Evolutionary conservation across 2,329 filamentous ascomycete species (phyloP).

Genomic region (Fusarium buxicola): DNA sequence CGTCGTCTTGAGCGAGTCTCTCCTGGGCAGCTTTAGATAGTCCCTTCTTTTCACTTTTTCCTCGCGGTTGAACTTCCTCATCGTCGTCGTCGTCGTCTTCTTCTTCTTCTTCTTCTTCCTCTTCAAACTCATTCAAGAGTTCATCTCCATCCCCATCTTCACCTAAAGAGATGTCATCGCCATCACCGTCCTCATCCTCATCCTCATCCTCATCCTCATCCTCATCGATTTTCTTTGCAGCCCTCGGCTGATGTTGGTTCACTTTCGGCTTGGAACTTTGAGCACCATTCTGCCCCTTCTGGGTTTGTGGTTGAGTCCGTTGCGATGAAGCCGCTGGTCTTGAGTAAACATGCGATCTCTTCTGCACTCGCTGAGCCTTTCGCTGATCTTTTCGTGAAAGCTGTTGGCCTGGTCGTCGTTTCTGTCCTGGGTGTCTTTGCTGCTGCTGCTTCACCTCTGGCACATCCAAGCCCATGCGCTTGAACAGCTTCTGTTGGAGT

Average conservation of each 20-base stretch:
- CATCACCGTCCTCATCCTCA: conserved; percentile 18
- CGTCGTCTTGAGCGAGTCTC: conserved; percentile 82
- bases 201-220: conserved; percentile 38
- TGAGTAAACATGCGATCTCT: conserved; percentile 60
- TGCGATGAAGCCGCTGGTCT: conserved; percentile 31
- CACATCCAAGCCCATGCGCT: conserved; percentile 51
- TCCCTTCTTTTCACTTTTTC: conserved; percentile 43
- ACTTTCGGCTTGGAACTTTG: conserved; percentile 8
- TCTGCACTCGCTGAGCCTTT: conserved; percentile 72
- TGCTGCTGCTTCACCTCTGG: conserved; percentile 37
- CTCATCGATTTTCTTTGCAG: conserved; percentile 16
- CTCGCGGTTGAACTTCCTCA: conserved; percentile 37
- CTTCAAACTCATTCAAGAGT: conserved; percentile 38
- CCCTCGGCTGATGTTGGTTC: conserved; percentile 10
- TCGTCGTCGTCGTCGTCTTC: conserved; percentile 41
- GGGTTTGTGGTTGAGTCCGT: conserved; percentile 12
- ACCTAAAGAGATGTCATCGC: conserved; percentile 16
- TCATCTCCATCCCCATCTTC: conserved; percentile 46
- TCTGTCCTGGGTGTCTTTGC: conserved; percentile 7
- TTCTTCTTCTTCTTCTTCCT: conserved; percentile 38
- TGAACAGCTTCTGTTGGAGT: conserved; percentile 54
- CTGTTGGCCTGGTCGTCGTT: conserved; percentile 30
- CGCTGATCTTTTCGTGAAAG: conserved; percentile 71
- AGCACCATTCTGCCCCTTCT: conserved; percentile 12
- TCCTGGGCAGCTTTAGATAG: conserved; percentile 52